Conservation (phyloP, 352 stramenopile species). For the Globisporangium cystogenes region DNA sequence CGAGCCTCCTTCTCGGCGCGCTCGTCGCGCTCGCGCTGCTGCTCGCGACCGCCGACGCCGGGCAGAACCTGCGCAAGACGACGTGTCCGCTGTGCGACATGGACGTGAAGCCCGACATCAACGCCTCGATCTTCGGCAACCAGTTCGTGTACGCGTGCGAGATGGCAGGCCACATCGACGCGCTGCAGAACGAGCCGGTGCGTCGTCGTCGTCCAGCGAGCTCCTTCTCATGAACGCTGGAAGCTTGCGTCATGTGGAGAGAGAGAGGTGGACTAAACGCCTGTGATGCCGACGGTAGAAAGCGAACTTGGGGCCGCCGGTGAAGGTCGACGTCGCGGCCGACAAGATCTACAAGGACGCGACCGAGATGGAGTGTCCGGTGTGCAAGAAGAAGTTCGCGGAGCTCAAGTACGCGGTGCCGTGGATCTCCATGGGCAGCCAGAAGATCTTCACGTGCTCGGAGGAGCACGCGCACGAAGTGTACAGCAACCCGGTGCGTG, state of each 20-base stretch:
- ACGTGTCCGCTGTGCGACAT: slow-evolving; percentile 36
- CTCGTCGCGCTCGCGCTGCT: slow-evolving; percentile 23
- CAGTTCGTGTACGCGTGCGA: slow-evolving; percentile 79
- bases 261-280: neutral
- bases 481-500: slow-evolving; percentile 31
- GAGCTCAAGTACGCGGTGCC: slow-evolving; percentile 68
- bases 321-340: slow-evolving; percentile 43
- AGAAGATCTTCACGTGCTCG: slow-evolving; percentile 78
- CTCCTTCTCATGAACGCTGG: too few relatives aligned
- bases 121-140: slow-evolving; percentile 60
- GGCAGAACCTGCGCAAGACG: slow-evolving; percentile 51
- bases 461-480: slow-evolving; percentile 52
- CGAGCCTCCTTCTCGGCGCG: slow-evolving; percentile 5
- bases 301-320: slow-evolving; percentile 36
- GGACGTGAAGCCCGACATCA: slow-evolving; percentile 38
- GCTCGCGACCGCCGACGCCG: slow-evolving; percentile 17
- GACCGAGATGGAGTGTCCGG: slow-evolving; percentile 46
- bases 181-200: slow-evolving; percentile 72
- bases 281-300: slow-evolving; percentile 10
- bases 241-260: neutral
- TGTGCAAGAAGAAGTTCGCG: slow-evolving; percentile 45
- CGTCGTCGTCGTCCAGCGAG: slow-evolving; percentile 1
- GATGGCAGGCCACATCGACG: slow-evolving; percentile 79
- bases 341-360: slow-evolving; percentile 70
- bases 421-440: slow-evolving; percentile 63